Evolutionary conservation across 139 green algal genomes (phyloP), one percentile per base, ranked within the genome.

Genomic region (Pleodorina starrii): DNA sequence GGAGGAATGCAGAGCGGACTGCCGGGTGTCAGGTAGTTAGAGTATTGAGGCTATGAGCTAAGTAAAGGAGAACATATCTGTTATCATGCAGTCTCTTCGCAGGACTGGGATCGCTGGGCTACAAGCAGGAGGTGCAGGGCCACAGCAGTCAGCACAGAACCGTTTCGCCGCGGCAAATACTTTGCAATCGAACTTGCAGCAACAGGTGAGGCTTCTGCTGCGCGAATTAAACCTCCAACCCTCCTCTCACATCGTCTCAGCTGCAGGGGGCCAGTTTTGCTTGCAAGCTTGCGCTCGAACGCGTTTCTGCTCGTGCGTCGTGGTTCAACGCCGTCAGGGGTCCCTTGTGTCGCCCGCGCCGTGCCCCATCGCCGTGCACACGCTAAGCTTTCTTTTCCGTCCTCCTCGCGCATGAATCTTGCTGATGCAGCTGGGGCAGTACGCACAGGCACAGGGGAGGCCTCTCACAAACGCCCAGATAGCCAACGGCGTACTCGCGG

Each of bases 121-220:
- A 0, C 88, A 91, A 54, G 59, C 73, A 10, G 74, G 73, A 35
- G 66, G 59, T 27, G 63, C 35, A 59, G 75, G 82, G 7, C 63
- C 76, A 46, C 89, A 92, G 51, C 89, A 91, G n/a, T 35, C 83
- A 35, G 80, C 44, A 35, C 89, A 90, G 38, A 87, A 87, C 23
- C 74, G 84, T 5, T 92, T 88, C 38, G 63, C 81, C 76, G 66
- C 89, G 14, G 77, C 87, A 6, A 88, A 88, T 48, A 83, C 89
- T 14, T 36, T 92, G 11, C 89, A 90, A 76, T 84, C 54, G 23
- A 92, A 90, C 48, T 48, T 83, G 36, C 89, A 90, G 51, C 77
- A 88, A 74, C 71, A 78, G 50, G 76, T 60, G 12, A 74, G 78
- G 4, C 2, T 2, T 32, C 69, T 54, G 40, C 1, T 17, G 5